Percentiles rank a stretch among this genome's conserved stretches.
phyloP scores from a whole-genome alignment of 352 stramenopile species.

The Globisporangium mamillatum region DNA sequence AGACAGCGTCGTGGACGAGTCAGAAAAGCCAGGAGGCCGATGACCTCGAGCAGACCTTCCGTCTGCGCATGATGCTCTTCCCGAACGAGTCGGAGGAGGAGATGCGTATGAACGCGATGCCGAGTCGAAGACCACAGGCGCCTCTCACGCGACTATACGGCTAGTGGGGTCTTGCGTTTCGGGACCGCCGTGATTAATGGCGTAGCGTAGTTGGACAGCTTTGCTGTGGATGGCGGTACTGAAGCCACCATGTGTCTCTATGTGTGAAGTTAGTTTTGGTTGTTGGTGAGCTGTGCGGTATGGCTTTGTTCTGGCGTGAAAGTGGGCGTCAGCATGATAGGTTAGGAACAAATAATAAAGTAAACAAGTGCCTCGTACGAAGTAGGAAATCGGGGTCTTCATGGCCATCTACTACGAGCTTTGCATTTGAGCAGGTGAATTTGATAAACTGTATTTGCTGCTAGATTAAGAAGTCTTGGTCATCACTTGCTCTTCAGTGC shows the following conservation, averaged over 20 bases:
- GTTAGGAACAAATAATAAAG: background rate
- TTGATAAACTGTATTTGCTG: background rate
- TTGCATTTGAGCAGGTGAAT: background rate
- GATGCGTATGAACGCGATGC: conserved; percentile 5
- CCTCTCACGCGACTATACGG: background rate
- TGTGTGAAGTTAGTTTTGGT: background rate
- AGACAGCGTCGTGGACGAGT: background rate
- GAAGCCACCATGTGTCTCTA: background rate
- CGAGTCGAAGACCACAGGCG: background rate
- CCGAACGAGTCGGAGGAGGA: conserved; percentile 13
- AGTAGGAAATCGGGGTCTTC: background rate
- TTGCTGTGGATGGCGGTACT: background rate
- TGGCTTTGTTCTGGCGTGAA: conserved; percentile 3
- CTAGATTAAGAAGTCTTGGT: background rate
- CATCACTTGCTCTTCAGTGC: background rate
- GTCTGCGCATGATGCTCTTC: conserved; percentile 31
- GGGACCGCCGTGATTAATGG: no score
- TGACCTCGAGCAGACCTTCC: conserved; percentile 33
- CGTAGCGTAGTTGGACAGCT: background rate
- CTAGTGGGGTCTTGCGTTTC: background rate
- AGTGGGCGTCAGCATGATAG: background rate
- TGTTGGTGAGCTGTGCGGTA: background rate
- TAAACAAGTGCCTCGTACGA: background rate
- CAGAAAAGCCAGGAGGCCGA: conserved; percentile 13
- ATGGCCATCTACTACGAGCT: background rate